phyloP scores from a whole-genome alignment of 306 rosid species.

The Lathyrus tuberosus region DNA sequence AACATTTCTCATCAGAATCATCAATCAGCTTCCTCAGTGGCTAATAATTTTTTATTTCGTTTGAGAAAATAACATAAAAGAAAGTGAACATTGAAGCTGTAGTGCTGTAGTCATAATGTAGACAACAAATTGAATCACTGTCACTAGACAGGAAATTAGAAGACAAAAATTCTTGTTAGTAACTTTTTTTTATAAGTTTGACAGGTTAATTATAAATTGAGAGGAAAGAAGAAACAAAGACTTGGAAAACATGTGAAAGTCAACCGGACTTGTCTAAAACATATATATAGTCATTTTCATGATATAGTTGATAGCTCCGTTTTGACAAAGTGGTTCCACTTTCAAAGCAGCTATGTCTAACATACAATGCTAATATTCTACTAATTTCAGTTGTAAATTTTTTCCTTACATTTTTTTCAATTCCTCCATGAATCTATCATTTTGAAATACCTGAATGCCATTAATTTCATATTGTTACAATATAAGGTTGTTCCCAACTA shows the following conservation, averaged over 20 bases:
- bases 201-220: not conserved
- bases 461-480: constrained; percentile 21
- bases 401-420: constrained; percentile 24
- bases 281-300: constrained; percentile 16
- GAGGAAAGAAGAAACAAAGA: constrained; percentile 21
- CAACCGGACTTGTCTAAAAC: not conserved
- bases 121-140: not conserved
- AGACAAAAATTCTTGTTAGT: not conserved
- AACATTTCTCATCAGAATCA: not conserved
- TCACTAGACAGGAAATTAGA: not conserved
- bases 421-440: constrained; percentile 6
- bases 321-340: constrained; percentile 4
- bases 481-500: constrained; percentile 28
- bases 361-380: constrained; percentile 19
- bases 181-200: not conserved
- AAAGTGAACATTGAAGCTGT: not conserved
- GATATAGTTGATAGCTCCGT: constrained; percentile 8
- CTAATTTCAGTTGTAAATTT: constrained; percentile 15
- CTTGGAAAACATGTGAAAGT: constrained; percentile 18
- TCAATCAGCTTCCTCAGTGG: constrained; percentile 2
- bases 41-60: constrained; percentile 4
- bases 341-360: constrained; percentile 7
- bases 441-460: constrained; percentile 21
- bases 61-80: constrained; percentile 3
- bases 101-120: not conserved